phyloP scores from a whole-genome alignment of 805 yeast genomes.

The Candida stauntonica region DNA sequence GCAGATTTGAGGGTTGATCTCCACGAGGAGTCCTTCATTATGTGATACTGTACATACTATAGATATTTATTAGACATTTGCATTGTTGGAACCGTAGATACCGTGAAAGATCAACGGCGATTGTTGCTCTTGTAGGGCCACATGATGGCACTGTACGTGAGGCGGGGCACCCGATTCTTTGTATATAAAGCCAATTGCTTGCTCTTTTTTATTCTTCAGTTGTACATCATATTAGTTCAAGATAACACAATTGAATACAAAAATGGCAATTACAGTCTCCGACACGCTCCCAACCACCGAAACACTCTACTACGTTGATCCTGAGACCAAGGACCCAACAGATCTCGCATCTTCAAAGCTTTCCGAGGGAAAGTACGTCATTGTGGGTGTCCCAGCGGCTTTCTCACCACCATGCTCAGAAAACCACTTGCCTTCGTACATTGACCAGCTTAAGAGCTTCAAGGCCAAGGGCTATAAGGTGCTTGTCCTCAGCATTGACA shows the following conservation, averaged over 20 bases:
- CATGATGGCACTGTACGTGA: no score
- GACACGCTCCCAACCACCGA: slow-evolving; percentile 16
- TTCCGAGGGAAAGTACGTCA: slow-evolving; percentile 33
- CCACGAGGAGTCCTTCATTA: slow-evolving; percentile 29
- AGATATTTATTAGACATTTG: neutral
- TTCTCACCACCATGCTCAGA: slow-evolving; percentile 80
- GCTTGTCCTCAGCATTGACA: slow-evolving; percentile 58
- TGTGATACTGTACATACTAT: slow-evolving; percentile 10
- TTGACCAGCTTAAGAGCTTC: slow-evolving; percentile 35
- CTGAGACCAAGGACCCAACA: slow-evolving; percentile 25
- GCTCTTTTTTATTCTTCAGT: neutral
- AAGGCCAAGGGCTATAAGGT: slow-evolving; percentile 54
- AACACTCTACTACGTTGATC: slow-evolving; percentile 30
- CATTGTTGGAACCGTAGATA: no score
- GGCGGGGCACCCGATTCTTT: no score
- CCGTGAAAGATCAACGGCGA: neutral
- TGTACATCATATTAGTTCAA: neutral
- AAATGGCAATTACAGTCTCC: slow-evolving; percentile 7
- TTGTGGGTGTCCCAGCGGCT: slow-evolving; percentile 80
- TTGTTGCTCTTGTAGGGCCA: neutral
- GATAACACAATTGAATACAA: neutral
- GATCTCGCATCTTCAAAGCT: slow-evolving; percentile 27
- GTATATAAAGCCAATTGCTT: neutral
- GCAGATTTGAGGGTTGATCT: slow-evolving; percentile 28
- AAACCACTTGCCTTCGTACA: slow-evolving; percentile 61